Base-by-base conservation (phyloP, 106 monocot genomes). In the Amphibolis antarctica region DNA sequence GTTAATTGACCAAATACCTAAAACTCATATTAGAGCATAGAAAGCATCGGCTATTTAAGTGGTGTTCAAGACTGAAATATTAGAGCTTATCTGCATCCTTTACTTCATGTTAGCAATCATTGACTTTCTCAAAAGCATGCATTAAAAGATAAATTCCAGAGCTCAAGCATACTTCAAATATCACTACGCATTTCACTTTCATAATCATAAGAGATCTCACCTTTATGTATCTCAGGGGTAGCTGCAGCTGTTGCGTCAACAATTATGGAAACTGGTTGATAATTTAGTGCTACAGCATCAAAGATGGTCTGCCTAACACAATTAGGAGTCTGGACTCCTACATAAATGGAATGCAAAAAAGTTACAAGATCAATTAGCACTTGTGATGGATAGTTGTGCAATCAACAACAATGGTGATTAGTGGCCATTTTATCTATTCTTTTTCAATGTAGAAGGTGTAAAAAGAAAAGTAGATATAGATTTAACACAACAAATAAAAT, bases 311-410 rank as follows among this genome's bases (percentile, higher is more conserved):
- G 90, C 59, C 94, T 79, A n/a, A 96, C 90, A 62, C 94, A 96
- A 45, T 96, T 96, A 69, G 94, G 94, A 18, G 94, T 96, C 71
- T 96, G 94, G 70, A 96, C 84, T 22, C 94, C 94, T 96, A 12
- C 62, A 63, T 12, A 63, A n/a, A 9, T 12, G 46, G 15, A 60
- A 27, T 3, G n/a, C n/a, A 6, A 57, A 17, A 36, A 36, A 36
- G 36, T 36, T 4, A 36, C 7, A 2, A 36, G 36, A 36, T 2
- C 36, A 36, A 36, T 36, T 36, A 7, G 7, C 36, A 36, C 2
- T 36, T 7, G 36, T 4, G 36, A 36, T 4, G 36, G 36, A 36
- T 4, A 36, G 4, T 4, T 36, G 36, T 36, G 7, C 36, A 36
- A 36, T 36, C 36, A 36, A 36, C 7, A 36, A 36, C 36, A 36